Base-by-base conservation (phyloP, 2,329 filamentous ascomycete species). In the Colletotrichum spaethianum region DNA sequence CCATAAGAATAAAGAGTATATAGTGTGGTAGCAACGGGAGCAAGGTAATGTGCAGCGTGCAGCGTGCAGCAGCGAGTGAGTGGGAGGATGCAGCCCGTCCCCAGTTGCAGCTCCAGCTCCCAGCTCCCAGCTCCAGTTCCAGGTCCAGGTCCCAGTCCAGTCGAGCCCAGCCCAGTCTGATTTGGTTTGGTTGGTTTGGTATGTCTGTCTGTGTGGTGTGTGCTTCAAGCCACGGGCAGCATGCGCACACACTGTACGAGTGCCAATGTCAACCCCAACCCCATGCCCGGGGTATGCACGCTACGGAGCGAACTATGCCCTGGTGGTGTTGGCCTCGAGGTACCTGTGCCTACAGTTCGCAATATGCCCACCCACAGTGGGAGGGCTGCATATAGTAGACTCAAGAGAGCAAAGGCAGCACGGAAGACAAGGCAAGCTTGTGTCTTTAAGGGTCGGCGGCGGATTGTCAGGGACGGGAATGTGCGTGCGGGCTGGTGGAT, bases 401-500 rank as follows among this genome's bases (percentile, higher is more conserved):
- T 44, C 33, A 6, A n/a, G 50, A 23, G 46, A 33, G 33, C 48
- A n/a, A 40, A 62, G 40, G 50, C 42, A 52, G 62, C 42, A 67
- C 40, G 63, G 46, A n/a, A 67, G 36, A 20, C 16, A 44, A 56
- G 38, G 48, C 44, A 52, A 52, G 56, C 56, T 46, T 55, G 28
- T 50, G 33, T 23, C 44, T 53, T 44, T 52, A 36, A 50, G 48
- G 67, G 38, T 46, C 23, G 23, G 55, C 55, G 42, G 69, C 55
- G 42, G 69, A 59, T 68, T 69, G 64, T 52, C 69, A 72, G 65
- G 69, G 50, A 63, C 64, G 64, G 50, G 57, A 63, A 36, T 53
- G 64, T 63, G 64, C 57, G 50, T 38, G 55, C 46, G 63, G 50
- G 60, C 57, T 60, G 69, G 33, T 71, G 68, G 68, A 68, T 68